phyloP scores from a whole-genome alignment of 768 basidiomycete genomes.

The Collybia mongolica region DNA sequence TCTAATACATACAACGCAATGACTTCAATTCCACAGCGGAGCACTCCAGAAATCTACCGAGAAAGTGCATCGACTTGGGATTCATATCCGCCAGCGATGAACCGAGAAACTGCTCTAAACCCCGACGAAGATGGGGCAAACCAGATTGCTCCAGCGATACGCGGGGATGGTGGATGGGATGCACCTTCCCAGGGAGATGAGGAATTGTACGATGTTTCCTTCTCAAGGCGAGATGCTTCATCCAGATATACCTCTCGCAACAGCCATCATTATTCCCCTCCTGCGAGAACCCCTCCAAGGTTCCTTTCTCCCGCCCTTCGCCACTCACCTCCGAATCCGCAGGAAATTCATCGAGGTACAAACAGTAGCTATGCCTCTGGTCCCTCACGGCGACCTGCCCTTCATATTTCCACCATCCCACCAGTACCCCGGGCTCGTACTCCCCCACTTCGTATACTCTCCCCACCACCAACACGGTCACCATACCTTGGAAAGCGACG shows the following conservation, averaged over 20 bases:
- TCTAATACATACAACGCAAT: no score
- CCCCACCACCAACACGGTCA: neutral
- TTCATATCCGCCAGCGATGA: no score
- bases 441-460: neutral
- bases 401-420: no score
- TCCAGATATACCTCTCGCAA: neutral
- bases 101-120: no score
- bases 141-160: conserved; percentile 11
- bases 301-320: no score
- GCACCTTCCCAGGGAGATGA: neutral
- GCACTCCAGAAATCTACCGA: no score
- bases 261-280: conserved; percentile 16
- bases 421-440: neutral
- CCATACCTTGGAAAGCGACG: conserved; percentile 17
- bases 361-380: no score
- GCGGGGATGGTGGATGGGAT: conserved; percentile 9
- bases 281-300: neutral
- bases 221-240: neutral
- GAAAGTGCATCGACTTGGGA: no score
- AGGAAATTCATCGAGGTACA: no score
- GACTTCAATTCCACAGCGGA: no score
- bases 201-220: neutral
- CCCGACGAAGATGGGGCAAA: conserved; percentile 4
- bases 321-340: neutral
- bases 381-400: no score